Percentiles rank a stretch among this genome's conserved stretches.
Evolutionary conservation across 108 stramenopile species (phyloP).

Genomic region (Stephanodiscus minutulus): DNA sequence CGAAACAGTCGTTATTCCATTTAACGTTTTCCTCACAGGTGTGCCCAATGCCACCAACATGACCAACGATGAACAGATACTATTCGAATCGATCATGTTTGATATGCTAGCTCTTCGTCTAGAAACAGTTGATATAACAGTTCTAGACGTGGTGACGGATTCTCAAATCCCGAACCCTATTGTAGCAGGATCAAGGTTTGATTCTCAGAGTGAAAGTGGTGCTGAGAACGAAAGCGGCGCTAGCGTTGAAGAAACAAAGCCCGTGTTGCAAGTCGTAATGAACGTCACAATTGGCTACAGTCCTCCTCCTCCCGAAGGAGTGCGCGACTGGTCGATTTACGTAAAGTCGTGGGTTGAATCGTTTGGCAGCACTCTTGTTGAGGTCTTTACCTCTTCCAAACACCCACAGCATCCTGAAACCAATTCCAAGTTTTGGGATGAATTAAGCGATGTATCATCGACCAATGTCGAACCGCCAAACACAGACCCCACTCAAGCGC

Average conservation of each 20-base stretch:
- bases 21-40: conserved; percentile 44
- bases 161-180: conserved; percentile 31
- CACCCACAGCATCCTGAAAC: conserved; percentile 50
- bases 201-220: conserved; percentile 5
- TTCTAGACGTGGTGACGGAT: conserved; percentile 21
- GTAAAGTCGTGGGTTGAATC: conserved; percentile 49
- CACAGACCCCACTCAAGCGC: conserved; percentile 18
- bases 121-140: conserved; percentile 20
- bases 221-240: too few species aligned
- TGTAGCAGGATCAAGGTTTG: conserved; percentile 21
- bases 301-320: conserved; percentile 39
- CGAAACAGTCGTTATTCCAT: conserved; percentile 20
- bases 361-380: conserved; percentile 45
- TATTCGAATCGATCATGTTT: conserved; percentile 38
- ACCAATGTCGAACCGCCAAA: conserved; percentile 32
- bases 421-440: conserved; percentile 45
- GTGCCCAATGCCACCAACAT: conserved; percentile 33
- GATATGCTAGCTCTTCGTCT: conserved; percentile 40
- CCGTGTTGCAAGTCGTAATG: conserved; percentile 42
- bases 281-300: conserved; percentile 40
- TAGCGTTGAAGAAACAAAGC: conserved; percentile 4
- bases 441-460: conserved; percentile 31
- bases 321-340: conserved; percentile 49
- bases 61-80: conserved; percentile 31
- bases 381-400: conserved; percentile 47